phyloP scores from a whole-genome alignment of 495 filamentous ascomycete genomes.

The Trichoderma virens region DNA sequence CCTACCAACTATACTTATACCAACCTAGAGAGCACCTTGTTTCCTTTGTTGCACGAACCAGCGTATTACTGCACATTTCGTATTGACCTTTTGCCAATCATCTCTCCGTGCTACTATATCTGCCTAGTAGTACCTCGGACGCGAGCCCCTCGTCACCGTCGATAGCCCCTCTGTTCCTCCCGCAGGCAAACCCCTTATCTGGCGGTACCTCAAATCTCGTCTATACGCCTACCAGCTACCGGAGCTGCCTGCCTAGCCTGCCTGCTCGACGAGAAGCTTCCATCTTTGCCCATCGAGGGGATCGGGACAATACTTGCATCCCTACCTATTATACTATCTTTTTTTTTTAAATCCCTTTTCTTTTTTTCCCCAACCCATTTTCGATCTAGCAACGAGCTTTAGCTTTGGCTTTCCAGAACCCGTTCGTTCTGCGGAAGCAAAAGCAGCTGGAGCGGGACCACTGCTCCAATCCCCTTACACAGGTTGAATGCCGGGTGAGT shows the following conservation, averaged over 20 bases:
- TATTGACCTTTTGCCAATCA: neutral
- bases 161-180: slow-evolving; percentile 2
- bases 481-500: slow-evolving; percentile 9
- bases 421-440: neutral
- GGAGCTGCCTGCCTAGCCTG: neutral
- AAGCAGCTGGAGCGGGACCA: neutral
- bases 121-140: neutral
- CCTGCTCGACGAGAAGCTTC: neutral
- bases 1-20: neutral
- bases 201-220: slow-evolving; percentile 1
- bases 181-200: slow-evolving; percentile 3
- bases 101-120: neutral
- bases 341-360: neutral
- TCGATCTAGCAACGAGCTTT: neutral
- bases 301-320: neutral
- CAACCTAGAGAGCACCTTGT: neutral
- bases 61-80: neutral
- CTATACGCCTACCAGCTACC: neutral
- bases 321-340: neutral
- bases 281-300: neutral
- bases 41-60: slow-evolving; percentile 5
- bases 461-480: slow-evolving; percentile 7
- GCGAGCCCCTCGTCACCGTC: slow-evolving; percentile 5
- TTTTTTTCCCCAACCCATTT: neutral
- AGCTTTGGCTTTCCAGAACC: too few species aligned